Conservation (phyloP, 305 asterid species). For the Fraxinus nigra region DNA sequence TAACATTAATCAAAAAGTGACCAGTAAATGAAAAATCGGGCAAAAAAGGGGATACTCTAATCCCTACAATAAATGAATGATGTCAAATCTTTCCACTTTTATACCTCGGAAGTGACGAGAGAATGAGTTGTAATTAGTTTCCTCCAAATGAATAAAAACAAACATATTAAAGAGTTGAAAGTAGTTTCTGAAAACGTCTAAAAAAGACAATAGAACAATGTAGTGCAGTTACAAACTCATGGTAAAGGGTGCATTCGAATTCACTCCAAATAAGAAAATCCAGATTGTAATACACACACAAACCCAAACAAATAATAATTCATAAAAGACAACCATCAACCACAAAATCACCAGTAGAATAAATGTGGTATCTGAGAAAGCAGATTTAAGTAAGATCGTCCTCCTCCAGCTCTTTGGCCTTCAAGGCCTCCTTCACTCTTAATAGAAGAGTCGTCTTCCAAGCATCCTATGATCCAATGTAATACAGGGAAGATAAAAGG, state of each 20-base stretch:
- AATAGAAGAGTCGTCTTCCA: conserved; percentile 53
- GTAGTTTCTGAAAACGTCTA: background rate
- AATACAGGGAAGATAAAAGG: background rate
- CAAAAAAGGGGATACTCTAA: background rate
- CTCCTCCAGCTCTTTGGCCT: conserved; percentile 60
- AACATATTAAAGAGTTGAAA: background rate
- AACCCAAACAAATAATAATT: background rate
- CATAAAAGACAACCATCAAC: conserved; percentile 9
- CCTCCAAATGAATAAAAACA: background rate
- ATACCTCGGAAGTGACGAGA: background rate
- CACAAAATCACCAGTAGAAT: conserved; percentile 11
- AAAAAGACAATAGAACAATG: background rate
- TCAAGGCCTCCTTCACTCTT: conserved; percentile 57
- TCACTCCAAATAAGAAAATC: conserved; percentile 9
- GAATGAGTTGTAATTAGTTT: background rate
- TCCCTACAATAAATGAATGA: background rate
- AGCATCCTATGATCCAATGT: conserved; percentile 30
- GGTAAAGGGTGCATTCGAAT: background rate
- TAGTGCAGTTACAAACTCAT: background rate
- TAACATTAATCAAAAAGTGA: no score
- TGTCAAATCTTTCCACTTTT: no score
- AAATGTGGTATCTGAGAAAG: background rate
- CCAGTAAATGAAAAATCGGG: background rate
- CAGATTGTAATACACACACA: conserved; percentile 10
- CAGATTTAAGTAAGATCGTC: conserved; percentile 46